Evolutionary conservation across 2,329 filamentous ascomycete genomes (phyloP).

Genomic region (Tolypocladium amazonense): DNA sequence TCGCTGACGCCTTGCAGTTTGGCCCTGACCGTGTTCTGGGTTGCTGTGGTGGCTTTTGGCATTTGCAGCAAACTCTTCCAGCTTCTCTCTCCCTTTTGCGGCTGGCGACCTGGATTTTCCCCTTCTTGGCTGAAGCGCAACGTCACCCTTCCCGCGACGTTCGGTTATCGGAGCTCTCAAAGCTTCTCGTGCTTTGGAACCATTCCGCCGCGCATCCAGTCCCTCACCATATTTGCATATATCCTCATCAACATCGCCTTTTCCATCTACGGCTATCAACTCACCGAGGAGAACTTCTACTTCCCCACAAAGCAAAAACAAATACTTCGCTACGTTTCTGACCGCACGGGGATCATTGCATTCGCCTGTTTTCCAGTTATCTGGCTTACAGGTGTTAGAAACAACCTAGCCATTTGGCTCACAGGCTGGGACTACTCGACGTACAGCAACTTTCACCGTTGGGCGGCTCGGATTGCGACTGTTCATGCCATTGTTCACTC

Average conservation of each 20-base stretch:
- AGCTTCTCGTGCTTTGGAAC: constrained; percentile 32
- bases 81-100: constrained; percentile 3
- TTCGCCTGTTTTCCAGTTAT: constrained; percentile 53
- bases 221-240: constrained; percentile 26
- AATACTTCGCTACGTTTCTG: constrained; percentile 43
- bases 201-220: constrained; percentile 32
- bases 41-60: constrained; percentile 23
- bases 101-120: background rate
- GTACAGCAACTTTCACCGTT: constrained; percentile 58
- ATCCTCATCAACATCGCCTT: constrained; percentile 25
- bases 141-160: constrained; percentile 28
- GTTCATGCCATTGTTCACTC: constrained; percentile 54
- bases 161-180: constrained; percentile 30
- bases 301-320: constrained; percentile 16
- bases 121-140: constrained; percentile 20
- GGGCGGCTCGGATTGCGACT: constrained; percentile 52
- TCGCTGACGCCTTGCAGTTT: background rate
- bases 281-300: constrained; percentile 28
- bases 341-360: constrained; percentile 53
- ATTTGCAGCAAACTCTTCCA: constrained; percentile 17
- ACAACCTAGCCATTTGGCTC: constrained; percentile 54
- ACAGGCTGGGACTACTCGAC: constrained; percentile 60
- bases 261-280: constrained; percentile 23
- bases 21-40: constrained; percentile 31
- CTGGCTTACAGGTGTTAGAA: constrained; percentile 57